A percentile compares a stretch with the other conserved stretches of the same genome.
Conservation (phyloP, 2,329 filamentous ascomycete species). For the Didymosphaeria variabile region DNA sequence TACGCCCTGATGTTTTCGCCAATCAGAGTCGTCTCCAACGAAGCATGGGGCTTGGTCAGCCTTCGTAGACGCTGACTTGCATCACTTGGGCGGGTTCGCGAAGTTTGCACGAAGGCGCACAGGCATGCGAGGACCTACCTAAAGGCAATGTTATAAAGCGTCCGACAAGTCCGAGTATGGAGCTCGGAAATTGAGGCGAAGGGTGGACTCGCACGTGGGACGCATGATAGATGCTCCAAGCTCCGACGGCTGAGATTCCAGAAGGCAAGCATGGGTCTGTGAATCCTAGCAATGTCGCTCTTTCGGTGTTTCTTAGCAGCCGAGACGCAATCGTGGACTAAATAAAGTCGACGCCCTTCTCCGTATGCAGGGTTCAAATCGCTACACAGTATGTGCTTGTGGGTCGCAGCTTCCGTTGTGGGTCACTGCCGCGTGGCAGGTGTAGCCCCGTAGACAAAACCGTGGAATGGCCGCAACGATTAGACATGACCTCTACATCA, state of each 20-base stretch:
- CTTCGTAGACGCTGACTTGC: neutral
- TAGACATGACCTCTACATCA: neutral
- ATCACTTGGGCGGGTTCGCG: too few relatives aligned
- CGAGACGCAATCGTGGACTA: too few relatives aligned
- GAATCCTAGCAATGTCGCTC: too few relatives aligned
- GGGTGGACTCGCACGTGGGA: too few relatives aligned
- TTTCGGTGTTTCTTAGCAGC: too few relatives aligned
- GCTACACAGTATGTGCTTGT: neutral
- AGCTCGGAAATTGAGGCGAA: too few relatives aligned
- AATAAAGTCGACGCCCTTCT: neutral
- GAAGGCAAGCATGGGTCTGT: too few relatives aligned
- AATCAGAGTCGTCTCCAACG: neutral
- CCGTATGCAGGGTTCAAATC: neutral
- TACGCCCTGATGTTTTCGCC: neutral
- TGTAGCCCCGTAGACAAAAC: neutral
- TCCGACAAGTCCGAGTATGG: neutral
- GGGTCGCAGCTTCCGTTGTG: conserved; percentile 9
- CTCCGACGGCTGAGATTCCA: too few relatives aligned
- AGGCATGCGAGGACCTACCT: too few relatives aligned
- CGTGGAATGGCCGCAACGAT: neutral
- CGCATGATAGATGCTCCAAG: too few relatives aligned
- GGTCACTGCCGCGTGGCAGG: conserved; percentile 6
- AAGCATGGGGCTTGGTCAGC: conserved; percentile 2
- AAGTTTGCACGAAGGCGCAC: neutral
- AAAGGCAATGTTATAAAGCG: neutral